A percentile compares a stretch with the other conserved stretches of the same genome.
These are phyloP conservation scores for Gossypium anomalum DNA, from an alignment of 345 rosid species.

Conservation along the genomic window DNA sequence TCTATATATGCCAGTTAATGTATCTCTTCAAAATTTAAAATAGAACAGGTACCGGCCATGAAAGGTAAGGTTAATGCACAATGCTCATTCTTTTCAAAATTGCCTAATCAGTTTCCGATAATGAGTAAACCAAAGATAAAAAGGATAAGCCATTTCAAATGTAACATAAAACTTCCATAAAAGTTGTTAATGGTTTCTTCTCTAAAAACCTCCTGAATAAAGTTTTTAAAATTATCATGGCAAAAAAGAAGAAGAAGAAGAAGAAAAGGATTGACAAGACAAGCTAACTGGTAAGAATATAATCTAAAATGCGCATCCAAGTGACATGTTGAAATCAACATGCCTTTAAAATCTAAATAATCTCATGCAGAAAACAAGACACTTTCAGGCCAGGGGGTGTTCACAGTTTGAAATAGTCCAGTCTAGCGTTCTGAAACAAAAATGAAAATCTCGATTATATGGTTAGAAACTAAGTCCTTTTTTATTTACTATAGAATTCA, in stretches of 20 bases:
- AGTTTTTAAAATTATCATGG: background rate
- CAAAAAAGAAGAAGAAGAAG: no score
- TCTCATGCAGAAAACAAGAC: background rate
- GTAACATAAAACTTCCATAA: background rate
- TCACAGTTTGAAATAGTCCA: background rate
- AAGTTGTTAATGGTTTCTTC: background rate
- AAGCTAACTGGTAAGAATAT: background rate
- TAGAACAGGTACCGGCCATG: background rate
- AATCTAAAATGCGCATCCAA: background rate
- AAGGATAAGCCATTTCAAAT: background rate
- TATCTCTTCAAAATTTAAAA: background rate
- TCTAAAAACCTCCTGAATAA: background rate
- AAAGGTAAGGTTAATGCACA: background rate
- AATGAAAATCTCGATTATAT: background rate
- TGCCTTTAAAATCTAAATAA: background rate
- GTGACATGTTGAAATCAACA: background rate
- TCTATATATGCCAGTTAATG: background rate
- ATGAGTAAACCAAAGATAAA: background rate
- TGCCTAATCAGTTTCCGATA: background rate
- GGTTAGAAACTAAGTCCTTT: constrained; percentile 1
- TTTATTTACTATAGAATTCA: background rate
- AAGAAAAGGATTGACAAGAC: background rate
- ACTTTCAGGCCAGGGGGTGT: background rate
- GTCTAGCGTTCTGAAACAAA: background rate
- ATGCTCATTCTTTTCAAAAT: constrained; percentile 7